Base-by-base conservation (phyloP, 2,329 filamentous ascomycete species). In the Colletotrichum camelliae region DNA sequence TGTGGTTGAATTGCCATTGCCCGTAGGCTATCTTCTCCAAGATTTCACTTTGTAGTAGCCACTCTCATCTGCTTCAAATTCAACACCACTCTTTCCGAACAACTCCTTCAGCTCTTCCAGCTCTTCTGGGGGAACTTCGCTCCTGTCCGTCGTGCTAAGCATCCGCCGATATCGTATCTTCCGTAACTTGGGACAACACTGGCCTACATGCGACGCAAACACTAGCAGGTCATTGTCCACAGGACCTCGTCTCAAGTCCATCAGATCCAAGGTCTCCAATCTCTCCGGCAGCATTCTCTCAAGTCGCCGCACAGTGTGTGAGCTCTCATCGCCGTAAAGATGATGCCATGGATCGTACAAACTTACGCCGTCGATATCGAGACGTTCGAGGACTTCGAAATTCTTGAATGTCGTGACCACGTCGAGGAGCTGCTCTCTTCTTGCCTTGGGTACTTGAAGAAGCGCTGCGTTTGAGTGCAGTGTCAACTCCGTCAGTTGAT, bases 61-160 rank as follows among this genome's bases (percentile, higher is more conserved):
- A 7, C 37, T 31, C 4, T 58, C 27, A 31, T 58, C 15, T n/a
- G 55, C 21, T 37, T 58, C 66, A 29, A 68, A 57, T 2, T 21
- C 21, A 16, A 58, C 66, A 0, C 31, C 48, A 2, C 27, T 39
- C 27, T 4, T 24, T 1, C 35, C 64, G 21, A 66, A 66, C 2
- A 31, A 18, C 2, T 33, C 39, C 5, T 52, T 66, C 27, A 66
- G 29, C 67, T 60, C 24, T 16, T 31, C 24, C 7, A 60, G 21
- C 12, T 69, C 33, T 10, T n/a, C 55, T 21, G 52, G 21, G 3
- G 39, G 64, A 31, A 58, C 16, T 48, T 18, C 15, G 5, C 29
- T 18, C 33, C 52, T 21, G 8, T n/a, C 31, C 0, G 27, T 27
- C 3, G 10, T 3, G 1, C 31, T 60, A 0, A 18, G 24, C 8